These are phyloP conservation scores for Bocquillonia castaneifolia DNA, from an alignment of 441 rosid genomes.

Conservation along the genomic window DNA sequence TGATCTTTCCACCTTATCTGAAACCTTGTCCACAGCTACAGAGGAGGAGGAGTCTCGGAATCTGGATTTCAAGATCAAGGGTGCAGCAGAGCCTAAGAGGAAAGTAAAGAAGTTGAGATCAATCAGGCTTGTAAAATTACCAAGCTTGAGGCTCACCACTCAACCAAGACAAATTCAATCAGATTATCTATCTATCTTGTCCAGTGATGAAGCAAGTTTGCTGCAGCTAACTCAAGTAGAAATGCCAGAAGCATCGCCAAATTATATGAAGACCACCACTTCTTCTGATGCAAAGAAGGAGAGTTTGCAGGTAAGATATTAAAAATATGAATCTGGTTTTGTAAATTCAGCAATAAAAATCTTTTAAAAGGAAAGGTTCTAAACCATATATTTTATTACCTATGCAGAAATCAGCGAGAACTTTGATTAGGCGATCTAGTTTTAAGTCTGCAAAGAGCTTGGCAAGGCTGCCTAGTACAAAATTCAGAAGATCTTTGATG, in stretches of 20 bases:
- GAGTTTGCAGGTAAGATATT: constrained; percentile 48
- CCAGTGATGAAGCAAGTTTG: constrained; percentile 38
- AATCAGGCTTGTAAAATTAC: constrained; percentile 39
- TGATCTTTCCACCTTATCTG: constrained; percentile 24
- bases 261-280: constrained; percentile 32
- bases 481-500: constrained; percentile 41
- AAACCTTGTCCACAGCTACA: constrained; percentile 22
- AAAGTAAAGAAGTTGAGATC: constrained; percentile 47
- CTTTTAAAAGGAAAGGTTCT: too few relatives aligned
- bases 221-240: constrained; percentile 37
- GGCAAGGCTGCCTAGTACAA: constrained; percentile 46
- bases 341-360: neutral
- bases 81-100: constrained; percentile 27
- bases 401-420: constrained; percentile 39
- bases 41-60: too few relatives aligned
- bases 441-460: constrained; percentile 38
- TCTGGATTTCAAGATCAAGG: constrained; percentile 28
- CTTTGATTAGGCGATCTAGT: constrained; percentile 37
- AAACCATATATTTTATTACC: neutral
- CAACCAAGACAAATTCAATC: constrained; percentile 26
- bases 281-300: constrained; percentile 33
- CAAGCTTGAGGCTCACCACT: constrained; percentile 34
- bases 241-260: constrained; percentile 39
- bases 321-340: neutral
- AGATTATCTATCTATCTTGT: constrained; percentile 30